These are phyloP conservation scores for Collariella sp. DNA, from an alignment of 495 filamentous ascomycete genomes.

Conservation along the genomic window DNA sequence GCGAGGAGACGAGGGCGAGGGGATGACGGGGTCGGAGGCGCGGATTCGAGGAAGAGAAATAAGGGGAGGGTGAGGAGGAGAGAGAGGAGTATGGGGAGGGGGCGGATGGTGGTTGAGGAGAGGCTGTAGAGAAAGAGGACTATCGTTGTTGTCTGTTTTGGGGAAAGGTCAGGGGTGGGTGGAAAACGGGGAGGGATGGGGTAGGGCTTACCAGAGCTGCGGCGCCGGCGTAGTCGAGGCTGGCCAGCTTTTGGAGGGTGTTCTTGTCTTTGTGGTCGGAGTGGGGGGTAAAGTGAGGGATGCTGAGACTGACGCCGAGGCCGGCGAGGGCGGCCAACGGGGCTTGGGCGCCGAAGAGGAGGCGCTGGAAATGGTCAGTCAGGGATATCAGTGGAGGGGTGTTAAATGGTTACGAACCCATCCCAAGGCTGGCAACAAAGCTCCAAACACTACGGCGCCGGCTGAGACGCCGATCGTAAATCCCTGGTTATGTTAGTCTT, in stretches of 20 bases:
- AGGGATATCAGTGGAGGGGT: not conserved
- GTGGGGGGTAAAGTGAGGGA: slow-evolving; percentile 39
- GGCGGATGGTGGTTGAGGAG: slow-evolving; percentile 44
- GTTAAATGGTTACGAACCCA: slow-evolving; percentile 48
- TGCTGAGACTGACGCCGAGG: slow-evolving; percentile 49
- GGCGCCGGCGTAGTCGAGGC: slow-evolving; percentile 63
- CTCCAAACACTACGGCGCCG: slow-evolving; percentile 62
- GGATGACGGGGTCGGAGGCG: slow-evolving; percentile 60
- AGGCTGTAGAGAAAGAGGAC: slow-evolving; percentile 60
- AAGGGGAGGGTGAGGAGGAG: slow-evolving; percentile 39
- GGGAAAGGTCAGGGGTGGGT: not conserved
- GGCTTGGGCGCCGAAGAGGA: slow-evolving; percentile 59
- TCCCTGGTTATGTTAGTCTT: slow-evolving; percentile 23
- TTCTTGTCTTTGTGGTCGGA: slow-evolving; percentile 19
- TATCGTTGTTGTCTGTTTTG: slow-evolving; percentile 40
- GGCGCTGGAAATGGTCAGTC: slow-evolving; percentile 38
- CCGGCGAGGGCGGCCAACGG: slow-evolving; percentile 50
- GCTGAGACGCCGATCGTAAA: slow-evolving; percentile 62
- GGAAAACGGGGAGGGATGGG: not conserved
- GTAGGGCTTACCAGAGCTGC: slow-evolving; percentile 48
- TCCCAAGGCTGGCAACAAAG: slow-evolving; percentile 50
- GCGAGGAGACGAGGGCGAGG: slow-evolving; percentile 53
- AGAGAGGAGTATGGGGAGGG: slow-evolving; percentile 50
- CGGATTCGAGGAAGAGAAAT: slow-evolving; percentile 55
- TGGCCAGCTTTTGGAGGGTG: slow-evolving; percentile 42